These are phyloP conservation scores for Evernia prunastri DNA, from an alignment of 495 filamentous ascomycete genomes.

Conservation along the genomic window DNA sequence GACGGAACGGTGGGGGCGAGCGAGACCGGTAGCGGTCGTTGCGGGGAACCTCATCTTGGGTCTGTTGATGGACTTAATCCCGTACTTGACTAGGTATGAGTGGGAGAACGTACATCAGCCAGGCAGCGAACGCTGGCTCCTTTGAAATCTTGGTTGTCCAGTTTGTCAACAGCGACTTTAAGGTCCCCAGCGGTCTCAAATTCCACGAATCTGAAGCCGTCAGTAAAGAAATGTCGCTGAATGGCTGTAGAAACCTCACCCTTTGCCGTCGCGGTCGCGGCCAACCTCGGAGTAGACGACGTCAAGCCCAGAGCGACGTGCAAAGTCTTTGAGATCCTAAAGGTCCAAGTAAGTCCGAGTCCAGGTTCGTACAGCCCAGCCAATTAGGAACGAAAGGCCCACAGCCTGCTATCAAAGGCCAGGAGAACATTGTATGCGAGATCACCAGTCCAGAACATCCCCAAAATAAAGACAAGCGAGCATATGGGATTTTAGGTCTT, in stretches of 20 bases:
- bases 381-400: slow-evolving; percentile 32
- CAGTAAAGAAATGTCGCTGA: slow-evolving; percentile 21
- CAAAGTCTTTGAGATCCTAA: slow-evolving; percentile 99
- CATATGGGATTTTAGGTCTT: not conserved
- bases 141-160: slow-evolving; percentile 89
- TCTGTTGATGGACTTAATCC: slow-evolving; percentile 47
- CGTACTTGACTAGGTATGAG: slow-evolving; percentile 24
- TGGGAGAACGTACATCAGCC: slow-evolving; percentile 63
- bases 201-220: slow-evolving; percentile 76
- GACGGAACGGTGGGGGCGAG: slow-evolving; percentile 69
- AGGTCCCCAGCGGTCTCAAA: slow-evolving; percentile 90
- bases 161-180: slow-evolving; percentile 82
- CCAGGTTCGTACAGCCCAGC: slow-evolving; percentile 34
- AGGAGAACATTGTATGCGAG: slow-evolving; percentile 23
- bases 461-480: slow-evolving; percentile 13
- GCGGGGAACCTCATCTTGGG: slow-evolving; percentile 60
- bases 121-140: slow-evolving; percentile 73
- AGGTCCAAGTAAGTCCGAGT: slow-evolving; percentile 55
- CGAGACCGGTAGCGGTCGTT: slow-evolving; percentile 60
- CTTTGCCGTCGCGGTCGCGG: slow-evolving; percentile 86
- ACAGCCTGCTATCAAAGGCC: slow-evolving; percentile 24
- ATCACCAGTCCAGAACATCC: slow-evolving; percentile 13
- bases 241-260: slow-evolving; percentile 52
- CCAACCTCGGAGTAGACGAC: slow-evolving; percentile 97
- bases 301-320: slow-evolving; percentile 90